Evolutionary conservation across 2,329 filamentous ascomycete species (phyloP).

Genomic region (Beauveria rudraprayagi): DNA sequence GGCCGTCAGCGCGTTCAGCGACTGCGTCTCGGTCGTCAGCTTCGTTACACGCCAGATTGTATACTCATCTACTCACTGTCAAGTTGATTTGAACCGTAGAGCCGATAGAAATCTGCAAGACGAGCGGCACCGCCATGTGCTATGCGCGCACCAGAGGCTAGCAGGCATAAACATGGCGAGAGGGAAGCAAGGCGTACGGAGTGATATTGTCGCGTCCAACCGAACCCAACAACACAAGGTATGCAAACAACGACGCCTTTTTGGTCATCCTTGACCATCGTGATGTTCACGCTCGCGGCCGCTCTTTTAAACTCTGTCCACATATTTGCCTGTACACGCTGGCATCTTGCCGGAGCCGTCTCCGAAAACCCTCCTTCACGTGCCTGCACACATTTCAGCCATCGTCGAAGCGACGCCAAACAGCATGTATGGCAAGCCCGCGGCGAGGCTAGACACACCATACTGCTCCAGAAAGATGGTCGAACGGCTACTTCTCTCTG

Average conservation of each 20-base stretch:
- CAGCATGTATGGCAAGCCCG: neutral
- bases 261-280: neutral
- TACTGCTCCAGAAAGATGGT: constrained; percentile 6
- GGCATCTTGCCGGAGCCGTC: neutral
- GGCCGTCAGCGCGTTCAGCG: neutral
- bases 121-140: constrained; percentile 1
- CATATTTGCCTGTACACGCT: neutral
- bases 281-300: neutral
- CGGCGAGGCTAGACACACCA: neutral
- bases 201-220: constrained; percentile 1
- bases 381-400: neutral
- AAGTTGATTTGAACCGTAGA: constrained; percentile 2
- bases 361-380: neutral
- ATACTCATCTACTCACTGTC: neutral
- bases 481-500: neutral
- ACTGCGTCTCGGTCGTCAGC: neutral
- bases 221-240: neutral
- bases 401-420: neutral
- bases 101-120: neutral
- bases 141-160: neutral
- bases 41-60: neutral
- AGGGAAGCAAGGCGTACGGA: neutral
- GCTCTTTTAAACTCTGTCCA: neutral
- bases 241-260: neutral
- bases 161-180: neutral